A percentile compares a stretch with the other conserved stretches of the same genome.
Conservation (phyloP, 225 moss, liverwort and hornwort genomes). For the Takakia lepidozioides region DNA sequence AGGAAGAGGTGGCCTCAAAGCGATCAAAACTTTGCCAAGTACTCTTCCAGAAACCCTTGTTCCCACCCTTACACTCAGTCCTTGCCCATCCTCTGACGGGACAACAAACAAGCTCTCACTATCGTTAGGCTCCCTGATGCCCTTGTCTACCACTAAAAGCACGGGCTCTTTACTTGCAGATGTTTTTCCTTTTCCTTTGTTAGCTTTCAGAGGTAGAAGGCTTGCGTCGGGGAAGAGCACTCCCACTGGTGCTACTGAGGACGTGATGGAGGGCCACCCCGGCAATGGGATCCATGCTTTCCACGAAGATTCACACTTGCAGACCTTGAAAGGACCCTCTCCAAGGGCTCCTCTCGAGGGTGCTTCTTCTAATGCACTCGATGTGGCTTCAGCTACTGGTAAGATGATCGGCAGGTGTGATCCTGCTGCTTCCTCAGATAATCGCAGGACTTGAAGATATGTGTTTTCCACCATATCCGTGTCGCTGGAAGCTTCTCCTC, state of each 20-base stretch:
- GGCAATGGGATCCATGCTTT: constrained; percentile 63
- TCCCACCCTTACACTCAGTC: constrained; percentile 22
- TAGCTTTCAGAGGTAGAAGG: constrained; percentile 44
- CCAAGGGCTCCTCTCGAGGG: constrained; percentile 22
- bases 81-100: constrained; percentile 19
- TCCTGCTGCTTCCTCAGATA: constrained; percentile 30
- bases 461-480: background rate
- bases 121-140: constrained; percentile 13
- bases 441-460: constrained; percentile 17
- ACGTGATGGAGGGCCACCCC: constrained; percentile 42
- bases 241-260: constrained; percentile 55
- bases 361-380: constrained; percentile 30
- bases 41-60: constrained; percentile 29
- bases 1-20: constrained; percentile 54
- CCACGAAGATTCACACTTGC: constrained; percentile 29
- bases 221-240: constrained; percentile 39
- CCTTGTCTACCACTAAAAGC: constrained; percentile 73
- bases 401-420: constrained; percentile 54
- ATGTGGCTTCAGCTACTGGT: constrained; percentile 54
- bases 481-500: constrained; percentile 26
- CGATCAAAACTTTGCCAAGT: constrained; percentile 66
- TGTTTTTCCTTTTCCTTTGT: constrained; percentile 15
- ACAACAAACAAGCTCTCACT: constrained; percentile 38
- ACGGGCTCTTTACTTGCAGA: constrained; percentile 26
- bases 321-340: constrained; percentile 45